These are phyloP conservation scores for Jackrogersella multiformis DNA, from an alignment of 495 filamentous ascomycete genomes.

Conservation along the genomic window DNA sequence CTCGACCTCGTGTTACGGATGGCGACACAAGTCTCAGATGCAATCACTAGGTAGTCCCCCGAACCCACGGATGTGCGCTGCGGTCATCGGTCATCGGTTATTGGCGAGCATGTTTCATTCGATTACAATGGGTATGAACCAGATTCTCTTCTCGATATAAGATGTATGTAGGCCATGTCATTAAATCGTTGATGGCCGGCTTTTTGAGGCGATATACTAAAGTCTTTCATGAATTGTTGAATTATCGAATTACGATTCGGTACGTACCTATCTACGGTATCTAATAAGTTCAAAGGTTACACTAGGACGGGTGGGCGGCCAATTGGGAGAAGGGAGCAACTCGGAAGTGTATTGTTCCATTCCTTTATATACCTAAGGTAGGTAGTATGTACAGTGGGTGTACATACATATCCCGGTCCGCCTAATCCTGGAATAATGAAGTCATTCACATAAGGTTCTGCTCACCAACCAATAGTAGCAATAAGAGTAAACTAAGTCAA, in stretches of 20 bases:
- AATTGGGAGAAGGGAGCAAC: neutral
- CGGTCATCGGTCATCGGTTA: too few relatives aligned
- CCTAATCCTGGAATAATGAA: too few relatives aligned
- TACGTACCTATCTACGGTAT: too few relatives aligned
- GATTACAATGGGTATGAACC: neutral
- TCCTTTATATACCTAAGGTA: too few relatives aligned
- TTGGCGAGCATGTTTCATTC: constrained; percentile 16
- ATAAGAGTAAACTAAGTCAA: neutral
- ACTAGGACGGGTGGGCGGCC: neutral
- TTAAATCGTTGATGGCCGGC: neutral
- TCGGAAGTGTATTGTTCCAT: constrained; percentile 1
- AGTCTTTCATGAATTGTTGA: too few relatives aligned
- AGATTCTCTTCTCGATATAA: neutral
- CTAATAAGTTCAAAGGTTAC: neutral
- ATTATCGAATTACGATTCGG: neutral
- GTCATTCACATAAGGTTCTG: too few relatives aligned
- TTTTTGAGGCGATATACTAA: neutral
- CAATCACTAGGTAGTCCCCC: constrained; percentile 27
- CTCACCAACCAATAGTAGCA: too few relatives aligned
- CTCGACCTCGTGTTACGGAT: constrained; percentile 17
- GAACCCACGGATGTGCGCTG: constrained; percentile 13
- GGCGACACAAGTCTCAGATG: constrained; percentile 40
- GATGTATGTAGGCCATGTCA: neutral
- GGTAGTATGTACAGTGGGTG: too few relatives aligned
- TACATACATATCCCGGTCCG: too few relatives aligned